Evolutionary conservation across 495 filamentous ascomycete genomes (phyloP).

Genomic region (Pyronema domesticum): DNA sequence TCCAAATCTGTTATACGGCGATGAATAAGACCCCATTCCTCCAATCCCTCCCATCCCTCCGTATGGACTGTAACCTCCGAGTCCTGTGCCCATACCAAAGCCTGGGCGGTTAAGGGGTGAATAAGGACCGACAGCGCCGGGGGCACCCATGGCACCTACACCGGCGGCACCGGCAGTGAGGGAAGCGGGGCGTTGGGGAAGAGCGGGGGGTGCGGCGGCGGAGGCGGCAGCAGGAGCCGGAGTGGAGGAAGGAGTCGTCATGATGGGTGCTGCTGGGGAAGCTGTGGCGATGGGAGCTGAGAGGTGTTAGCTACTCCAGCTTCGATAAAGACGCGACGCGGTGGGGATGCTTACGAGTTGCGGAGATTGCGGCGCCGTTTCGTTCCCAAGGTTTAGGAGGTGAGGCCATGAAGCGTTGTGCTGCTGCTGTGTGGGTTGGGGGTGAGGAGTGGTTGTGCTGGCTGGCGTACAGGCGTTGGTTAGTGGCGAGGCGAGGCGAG

Average conservation of each 20-base stretch:
- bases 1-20: slow-evolving; percentile 31
- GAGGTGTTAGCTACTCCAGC: neutral
- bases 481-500: too few species aligned
- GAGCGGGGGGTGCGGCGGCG: slow-evolving; percentile 41
- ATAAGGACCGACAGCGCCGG: slow-evolving; percentile 31
- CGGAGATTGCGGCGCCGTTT: slow-evolving; percentile 36
- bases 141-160: slow-evolving; percentile 21
- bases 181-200: slow-evolving; percentile 62
- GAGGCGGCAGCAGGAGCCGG: slow-evolving; percentile 27
- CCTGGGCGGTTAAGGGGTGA: slow-evolving; percentile 40
- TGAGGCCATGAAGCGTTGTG: slow-evolving; percentile 28
- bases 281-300: neutral
- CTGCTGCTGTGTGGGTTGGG: too few species aligned
- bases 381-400: slow-evolving; percentile 96
- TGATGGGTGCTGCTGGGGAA: slow-evolving; percentile 6
- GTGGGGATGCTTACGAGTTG: neutral
- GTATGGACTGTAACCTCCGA: slow-evolving; percentile 16
- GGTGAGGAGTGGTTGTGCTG: neutral
- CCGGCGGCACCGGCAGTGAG: slow-evolving; percentile 53
- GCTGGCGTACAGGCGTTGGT: neutral
- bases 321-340: neutral
- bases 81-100: slow-evolving; percentile 24
- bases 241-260: slow-evolving; percentile 27
- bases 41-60: slow-evolving; percentile 30
- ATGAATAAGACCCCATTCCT: slow-evolving; percentile 31